These are phyloP conservation scores for Penicillium sp. DNA, from an alignment of 2,329 filamentous ascomycete species.

Conservation along the genomic window DNA sequence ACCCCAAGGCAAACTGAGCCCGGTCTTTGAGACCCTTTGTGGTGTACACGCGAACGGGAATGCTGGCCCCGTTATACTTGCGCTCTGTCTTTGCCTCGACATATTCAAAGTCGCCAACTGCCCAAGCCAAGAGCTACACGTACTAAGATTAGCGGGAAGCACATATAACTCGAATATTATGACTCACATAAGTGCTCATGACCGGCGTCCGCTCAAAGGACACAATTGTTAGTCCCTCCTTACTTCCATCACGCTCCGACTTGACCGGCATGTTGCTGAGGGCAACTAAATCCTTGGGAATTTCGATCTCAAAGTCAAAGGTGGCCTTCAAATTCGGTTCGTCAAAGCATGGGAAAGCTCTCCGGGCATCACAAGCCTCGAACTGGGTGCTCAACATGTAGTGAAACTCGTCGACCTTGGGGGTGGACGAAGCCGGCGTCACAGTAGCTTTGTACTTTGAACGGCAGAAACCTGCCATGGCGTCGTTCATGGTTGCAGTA, in stretches of 20 bases:
- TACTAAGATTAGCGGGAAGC: not conserved
- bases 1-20: conserved; percentile 81
- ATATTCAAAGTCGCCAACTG: conserved; percentile 94
- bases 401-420: conserved; percentile 62
- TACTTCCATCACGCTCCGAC: conserved; percentile 64
- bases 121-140: conserved; percentile 79
- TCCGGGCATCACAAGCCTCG: conserved; percentile 89
- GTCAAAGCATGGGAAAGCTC: conserved; percentile 96
- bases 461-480: conserved; percentile 90
- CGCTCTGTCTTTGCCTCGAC: conserved; percentile 87
- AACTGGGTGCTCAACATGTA: conserved; percentile 94
- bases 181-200: conserved; percentile 75
- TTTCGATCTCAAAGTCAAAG: conserved; percentile 89
- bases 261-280: conserved; percentile 96
- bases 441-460: conserved; percentile 85
- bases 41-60: conserved; percentile 94
- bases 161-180: not conserved
- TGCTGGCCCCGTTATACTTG: conserved; percentile 82
- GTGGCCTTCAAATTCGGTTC: conserved; percentile 96
- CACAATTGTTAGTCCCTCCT: conserved; percentile 60
- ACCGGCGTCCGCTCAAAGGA: conserved; percentile 78
- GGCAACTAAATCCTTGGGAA: conserved; percentile 81
- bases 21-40: conserved; percentile 92
- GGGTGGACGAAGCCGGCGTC: conserved; percentile 70
- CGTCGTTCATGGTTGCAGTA: conserved; percentile 77